Conservation (phyloP, 805 yeast species). For the Zygosaccharomyces bisporus region DNA sequence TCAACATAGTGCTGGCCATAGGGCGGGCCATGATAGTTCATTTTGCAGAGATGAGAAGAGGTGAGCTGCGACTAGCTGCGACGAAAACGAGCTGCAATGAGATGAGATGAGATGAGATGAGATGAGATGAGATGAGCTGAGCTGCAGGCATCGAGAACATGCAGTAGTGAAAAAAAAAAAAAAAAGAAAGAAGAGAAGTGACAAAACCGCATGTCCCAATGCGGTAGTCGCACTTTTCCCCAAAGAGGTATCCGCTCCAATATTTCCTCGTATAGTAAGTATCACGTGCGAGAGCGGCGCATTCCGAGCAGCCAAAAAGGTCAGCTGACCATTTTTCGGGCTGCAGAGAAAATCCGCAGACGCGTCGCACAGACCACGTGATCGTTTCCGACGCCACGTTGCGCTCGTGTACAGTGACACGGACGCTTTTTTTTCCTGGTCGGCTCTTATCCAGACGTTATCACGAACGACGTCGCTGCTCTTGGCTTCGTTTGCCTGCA, state of each 20-base stretch:
- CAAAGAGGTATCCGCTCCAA: background rate
- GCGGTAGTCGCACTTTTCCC: background rate
- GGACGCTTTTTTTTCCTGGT: background rate
- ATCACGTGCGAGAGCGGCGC: too few species aligned
- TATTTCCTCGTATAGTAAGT: background rate
- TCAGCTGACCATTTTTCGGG: too few species aligned
- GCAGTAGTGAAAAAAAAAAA: background rate
- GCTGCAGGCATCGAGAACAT: constrained; percentile 1
- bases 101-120: constrained; percentile 12
- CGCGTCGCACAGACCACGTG: too few species aligned
- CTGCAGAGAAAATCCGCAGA: too few species aligned
- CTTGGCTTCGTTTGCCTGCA: background rate
- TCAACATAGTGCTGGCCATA: constrained; percentile 9
- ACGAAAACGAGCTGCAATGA: constrained; percentile 4
- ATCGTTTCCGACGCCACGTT: too few species aligned
- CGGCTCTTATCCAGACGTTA: background rate
- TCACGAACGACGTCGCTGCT: background rate
- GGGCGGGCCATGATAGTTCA: constrained; percentile 8
- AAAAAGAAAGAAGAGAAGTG: too few species aligned
- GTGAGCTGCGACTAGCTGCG: background rate
- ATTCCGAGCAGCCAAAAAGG: too few species aligned
- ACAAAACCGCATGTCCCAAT: background rate
- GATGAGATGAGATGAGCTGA: constrained; percentile 11
- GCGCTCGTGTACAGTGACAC: too few species aligned
- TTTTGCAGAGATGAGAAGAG: background rate